These are phyloP conservation scores for Penicillium bovifimosum DNA, from an alignment of 495 filamentous ascomycete species.

Conservation along the genomic window DNA sequence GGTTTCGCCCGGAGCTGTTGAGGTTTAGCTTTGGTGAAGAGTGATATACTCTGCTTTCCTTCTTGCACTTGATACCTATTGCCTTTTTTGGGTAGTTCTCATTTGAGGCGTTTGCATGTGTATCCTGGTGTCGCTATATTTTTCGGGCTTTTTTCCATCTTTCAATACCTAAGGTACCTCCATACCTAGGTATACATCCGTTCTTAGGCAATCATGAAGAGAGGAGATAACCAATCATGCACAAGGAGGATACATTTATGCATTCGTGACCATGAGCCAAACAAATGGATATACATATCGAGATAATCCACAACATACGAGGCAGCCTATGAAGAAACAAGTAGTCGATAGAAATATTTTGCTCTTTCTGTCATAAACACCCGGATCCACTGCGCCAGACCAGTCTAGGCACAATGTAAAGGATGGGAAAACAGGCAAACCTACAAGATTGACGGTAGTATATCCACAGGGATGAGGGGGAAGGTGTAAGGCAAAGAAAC, in stretches of 20 bases:
- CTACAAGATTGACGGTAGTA: constrained; percentile 16
- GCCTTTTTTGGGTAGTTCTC: not conserved
- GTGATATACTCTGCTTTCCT: too few relatives aligned
- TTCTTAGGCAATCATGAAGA: not conserved
- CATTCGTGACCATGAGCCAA: not conserved
- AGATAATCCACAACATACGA: too few relatives aligned
- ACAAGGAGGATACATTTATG: not conserved
- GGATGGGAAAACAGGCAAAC: constrained; percentile 14
- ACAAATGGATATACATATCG: not conserved
- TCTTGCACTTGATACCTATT: not conserved
- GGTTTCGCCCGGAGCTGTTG: constrained; percentile 51
- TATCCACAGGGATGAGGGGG: constrained; percentile 18
- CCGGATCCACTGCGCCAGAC: constrained; percentile 23
- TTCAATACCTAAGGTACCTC: too few relatives aligned
- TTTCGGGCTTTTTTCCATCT: too few relatives aligned
- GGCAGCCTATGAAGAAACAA: not conserved
- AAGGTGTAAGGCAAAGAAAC: not conserved
- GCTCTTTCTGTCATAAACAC: constrained; percentile 22
- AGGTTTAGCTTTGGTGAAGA: constrained; percentile 29
- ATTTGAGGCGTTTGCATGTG: too few relatives aligned
- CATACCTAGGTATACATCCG: not conserved
- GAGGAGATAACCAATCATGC: not conserved
- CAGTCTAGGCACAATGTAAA: constrained; percentile 27
- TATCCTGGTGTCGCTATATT: too few relatives aligned
- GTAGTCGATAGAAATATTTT: constrained; percentile 13